phyloP scores from a whole-genome alignment of 2,329 filamentous ascomycete species.

The Fusarium agapanthi region DNA sequence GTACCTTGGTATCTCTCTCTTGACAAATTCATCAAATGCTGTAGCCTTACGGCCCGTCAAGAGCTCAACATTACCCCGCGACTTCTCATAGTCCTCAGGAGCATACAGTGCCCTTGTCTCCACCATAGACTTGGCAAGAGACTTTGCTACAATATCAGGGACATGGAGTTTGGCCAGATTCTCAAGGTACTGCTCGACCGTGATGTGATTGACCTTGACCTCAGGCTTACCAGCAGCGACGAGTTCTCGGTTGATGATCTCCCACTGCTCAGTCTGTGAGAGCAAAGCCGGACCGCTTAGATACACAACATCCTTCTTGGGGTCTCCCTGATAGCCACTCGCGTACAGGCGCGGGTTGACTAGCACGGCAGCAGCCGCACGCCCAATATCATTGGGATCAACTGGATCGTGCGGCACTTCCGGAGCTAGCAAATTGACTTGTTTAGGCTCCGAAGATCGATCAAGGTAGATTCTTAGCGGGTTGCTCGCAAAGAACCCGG shows the following conservation, averaged over 20 bases:
- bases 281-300: background rate
- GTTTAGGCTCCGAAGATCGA: background rate
- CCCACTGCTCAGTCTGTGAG: background rate
- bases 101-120: background rate
- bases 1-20: background rate
- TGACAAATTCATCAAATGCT: background rate
- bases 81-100: background rate
- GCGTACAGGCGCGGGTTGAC: background rate
- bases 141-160: background rate
- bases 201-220: background rate
- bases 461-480: background rate
- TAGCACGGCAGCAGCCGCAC: background rate
- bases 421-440: background rate
- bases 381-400: background rate
- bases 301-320: background rate
- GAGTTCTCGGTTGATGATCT: background rate
- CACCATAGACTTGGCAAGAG: background rate
- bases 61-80: background rate
- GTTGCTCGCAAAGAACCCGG: background rate
- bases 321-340: background rate
- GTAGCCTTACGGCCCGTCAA: background rate
- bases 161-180: background rate
- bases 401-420: background rate
- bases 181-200: background rate
- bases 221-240: background rate